Evolutionary conservation across 805 yeast genomes (phyloP).

Genomic region (Danielia reshetovae): DNA sequence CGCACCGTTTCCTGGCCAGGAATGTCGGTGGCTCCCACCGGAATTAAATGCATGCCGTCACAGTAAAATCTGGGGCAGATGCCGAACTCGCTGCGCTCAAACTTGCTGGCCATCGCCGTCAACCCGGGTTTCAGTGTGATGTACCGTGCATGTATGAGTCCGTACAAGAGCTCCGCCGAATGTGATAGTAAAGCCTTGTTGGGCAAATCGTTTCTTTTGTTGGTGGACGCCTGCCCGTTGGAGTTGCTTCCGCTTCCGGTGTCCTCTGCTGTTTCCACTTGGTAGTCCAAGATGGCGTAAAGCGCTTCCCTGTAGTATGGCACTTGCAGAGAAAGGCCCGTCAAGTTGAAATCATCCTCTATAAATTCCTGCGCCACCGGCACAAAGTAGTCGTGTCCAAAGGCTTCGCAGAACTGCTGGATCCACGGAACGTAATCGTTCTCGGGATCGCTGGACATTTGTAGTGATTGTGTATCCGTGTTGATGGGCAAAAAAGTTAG

Average conservation of each 20-base stretch:
- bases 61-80: constrained; percentile 87
- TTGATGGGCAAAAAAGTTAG: too few species aligned
- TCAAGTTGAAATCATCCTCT: constrained; percentile 93
- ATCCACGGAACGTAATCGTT: constrained; percentile 77
- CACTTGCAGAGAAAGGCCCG: constrained; percentile 80
- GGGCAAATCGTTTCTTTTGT: constrained; percentile 55
- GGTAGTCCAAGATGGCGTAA: constrained; percentile 86
- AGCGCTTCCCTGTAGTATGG: constrained; percentile 90
- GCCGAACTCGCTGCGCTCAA: constrained; percentile 85
- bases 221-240: constrained; percentile 16
- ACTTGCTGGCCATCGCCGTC: constrained; percentile 89
- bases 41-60: constrained; percentile 84
- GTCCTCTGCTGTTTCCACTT: constrained; percentile 46
- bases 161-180: constrained; percentile 88
- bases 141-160: constrained; percentile 89
- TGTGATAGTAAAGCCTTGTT: constrained; percentile 77
- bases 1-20: constrained; percentile 92
- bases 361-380: constrained; percentile 90
- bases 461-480: neutral
- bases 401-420: constrained; percentile 68
- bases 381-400: constrained; percentile 87
- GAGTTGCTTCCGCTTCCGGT: constrained; percentile 10
- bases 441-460: constrained; percentile 41
- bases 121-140: constrained; percentile 86
- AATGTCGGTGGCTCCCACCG: constrained; percentile 86